Percentiles rank a stretch among this genome's conserved stretches.
Conservation (phyloP, 2,329 filamentous ascomycete species). For the Cadophora sp. region DNA sequence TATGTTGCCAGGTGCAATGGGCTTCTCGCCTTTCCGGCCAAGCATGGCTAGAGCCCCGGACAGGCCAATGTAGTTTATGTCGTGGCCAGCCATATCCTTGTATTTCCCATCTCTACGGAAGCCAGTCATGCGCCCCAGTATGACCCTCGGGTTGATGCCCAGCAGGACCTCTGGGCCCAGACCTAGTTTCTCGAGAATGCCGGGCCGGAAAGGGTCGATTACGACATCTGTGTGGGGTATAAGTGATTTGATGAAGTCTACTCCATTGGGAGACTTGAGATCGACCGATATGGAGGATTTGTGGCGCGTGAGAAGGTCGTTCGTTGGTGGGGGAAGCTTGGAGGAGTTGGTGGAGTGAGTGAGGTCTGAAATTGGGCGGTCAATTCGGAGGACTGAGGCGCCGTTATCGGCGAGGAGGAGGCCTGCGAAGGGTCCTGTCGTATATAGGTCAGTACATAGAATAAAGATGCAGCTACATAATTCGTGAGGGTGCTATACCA, state of each 20-base stretch:
- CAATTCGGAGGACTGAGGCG: slow-evolving; percentile 85
- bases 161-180: slow-evolving; percentile 74
- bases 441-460: slow-evolving; percentile 13
- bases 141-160: slow-evolving; percentile 72
- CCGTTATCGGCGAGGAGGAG: slow-evolving; percentile 90
- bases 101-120: slow-evolving; percentile 90
- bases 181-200: slow-evolving; percentile 84
- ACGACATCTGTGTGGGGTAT: slow-evolving; percentile 73
- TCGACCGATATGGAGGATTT: slow-evolving; percentile 84
- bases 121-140: slow-evolving; percentile 87
- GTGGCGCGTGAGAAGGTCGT: slow-evolving; percentile 78
- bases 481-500: neutral
- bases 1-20: slow-evolving; percentile 82
- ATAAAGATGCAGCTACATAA: neutral
- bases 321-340: slow-evolving; percentile 53
- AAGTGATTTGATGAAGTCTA: slow-evolving; percentile 71
- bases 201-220: slow-evolving; percentile 93
- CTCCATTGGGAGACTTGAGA: slow-evolving; percentile 71
- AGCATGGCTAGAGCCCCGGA: slow-evolving; percentile 80
- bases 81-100: slow-evolving; percentile 87
- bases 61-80: slow-evolving; percentile 95
- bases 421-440: slow-evolving; percentile 81
- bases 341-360: slow-evolving; percentile 48
- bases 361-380: slow-evolving; percentile 62
- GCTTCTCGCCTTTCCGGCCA: slow-evolving; percentile 71